phyloP scores from a whole-genome alignment of 345 rosid species.

The Citrus glauca region DNA sequence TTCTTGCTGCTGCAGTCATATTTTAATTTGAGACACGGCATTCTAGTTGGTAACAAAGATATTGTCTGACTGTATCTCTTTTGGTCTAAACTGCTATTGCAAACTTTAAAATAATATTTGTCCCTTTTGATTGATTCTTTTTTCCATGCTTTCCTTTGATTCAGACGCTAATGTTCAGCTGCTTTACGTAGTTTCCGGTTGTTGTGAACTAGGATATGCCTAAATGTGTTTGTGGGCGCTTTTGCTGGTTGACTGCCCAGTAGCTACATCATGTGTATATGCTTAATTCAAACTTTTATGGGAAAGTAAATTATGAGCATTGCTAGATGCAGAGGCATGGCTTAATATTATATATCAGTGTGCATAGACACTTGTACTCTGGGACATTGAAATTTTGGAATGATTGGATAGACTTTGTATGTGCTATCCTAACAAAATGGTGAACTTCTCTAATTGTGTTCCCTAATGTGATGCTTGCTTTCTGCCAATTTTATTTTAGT shows the following conservation, averaged over 20 bases:
- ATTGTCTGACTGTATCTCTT: not conserved
- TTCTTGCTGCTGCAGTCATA: not conserved
- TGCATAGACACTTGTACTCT: not conserved
- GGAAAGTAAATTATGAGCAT: not conserved
- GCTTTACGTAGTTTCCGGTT: not conserved
- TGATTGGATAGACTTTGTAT: not conserved
- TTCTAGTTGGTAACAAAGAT: not conserved
- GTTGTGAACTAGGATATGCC: no score
- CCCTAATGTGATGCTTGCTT: not conserved
- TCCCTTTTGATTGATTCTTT: no score
- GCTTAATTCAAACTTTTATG: not conserved
- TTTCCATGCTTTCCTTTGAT: not conserved
- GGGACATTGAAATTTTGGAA: not conserved
- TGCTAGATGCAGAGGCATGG: not conserved
- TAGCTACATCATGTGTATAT: not conserved
- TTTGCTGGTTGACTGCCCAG: not conserved
- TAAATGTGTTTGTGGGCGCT: not conserved
- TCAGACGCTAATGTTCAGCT: not conserved
- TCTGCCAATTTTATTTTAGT: not conserved
- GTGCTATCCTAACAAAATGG: not conserved
- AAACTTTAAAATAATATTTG: no score
- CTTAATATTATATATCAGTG: not conserved
- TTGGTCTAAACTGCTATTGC: not conserved
- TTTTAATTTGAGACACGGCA: not conserved
- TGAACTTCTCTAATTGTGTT: conserved; percentile 1